Conservation (phyloP, 768 basidiomycete genomes). For the Hirschioporus abietinus region DNA sequence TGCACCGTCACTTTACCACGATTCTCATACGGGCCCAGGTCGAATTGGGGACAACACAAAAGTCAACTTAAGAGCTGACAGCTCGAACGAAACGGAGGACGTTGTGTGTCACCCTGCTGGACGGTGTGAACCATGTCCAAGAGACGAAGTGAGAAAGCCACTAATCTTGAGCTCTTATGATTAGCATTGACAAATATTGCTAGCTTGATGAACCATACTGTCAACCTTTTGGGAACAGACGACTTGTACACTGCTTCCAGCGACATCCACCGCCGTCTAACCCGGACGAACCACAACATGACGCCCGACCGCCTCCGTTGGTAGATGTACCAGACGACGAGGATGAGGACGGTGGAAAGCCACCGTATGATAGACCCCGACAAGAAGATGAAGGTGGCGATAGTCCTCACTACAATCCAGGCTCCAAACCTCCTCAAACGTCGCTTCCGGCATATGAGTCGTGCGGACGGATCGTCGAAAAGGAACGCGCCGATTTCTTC, state of each 20-base stretch:
- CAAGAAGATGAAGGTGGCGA: background rate
- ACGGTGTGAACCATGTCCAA: conserved; percentile 38
- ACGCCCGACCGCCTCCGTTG: conserved; percentile 21
- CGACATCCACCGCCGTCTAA: conserved; percentile 26
- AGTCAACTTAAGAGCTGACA: background rate
- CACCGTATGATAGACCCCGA: background rate
- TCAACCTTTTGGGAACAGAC: conserved; percentile 92
- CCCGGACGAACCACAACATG: conserved; percentile 12
- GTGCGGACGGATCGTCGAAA: conserved; percentile 77
- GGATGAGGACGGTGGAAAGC: conserved; percentile 21
- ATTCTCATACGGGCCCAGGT: background rate
- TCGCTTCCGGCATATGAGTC: conserved; percentile 82
- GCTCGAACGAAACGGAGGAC: background rate
- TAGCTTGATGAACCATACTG: conserved; percentile 87
- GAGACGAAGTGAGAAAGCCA: conserved; percentile 29
- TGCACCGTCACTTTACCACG: background rate
- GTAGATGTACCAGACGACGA: conserved; percentile 5
- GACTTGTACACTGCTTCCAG: conserved; percentile 69
- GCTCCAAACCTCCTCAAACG: background rate
- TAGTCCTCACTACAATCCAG: background rate
- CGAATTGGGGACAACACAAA: background rate
- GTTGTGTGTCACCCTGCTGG: conserved; percentile 21
- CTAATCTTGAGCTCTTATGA: conserved; percentile 7
- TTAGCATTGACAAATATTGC: conserved; percentile 5
- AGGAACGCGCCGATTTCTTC: conserved; percentile 83